Evolutionary conservation across 371 early-diverging fungal species (phyloP).

Genomic region (Dentiscutata heterogama): DNA sequence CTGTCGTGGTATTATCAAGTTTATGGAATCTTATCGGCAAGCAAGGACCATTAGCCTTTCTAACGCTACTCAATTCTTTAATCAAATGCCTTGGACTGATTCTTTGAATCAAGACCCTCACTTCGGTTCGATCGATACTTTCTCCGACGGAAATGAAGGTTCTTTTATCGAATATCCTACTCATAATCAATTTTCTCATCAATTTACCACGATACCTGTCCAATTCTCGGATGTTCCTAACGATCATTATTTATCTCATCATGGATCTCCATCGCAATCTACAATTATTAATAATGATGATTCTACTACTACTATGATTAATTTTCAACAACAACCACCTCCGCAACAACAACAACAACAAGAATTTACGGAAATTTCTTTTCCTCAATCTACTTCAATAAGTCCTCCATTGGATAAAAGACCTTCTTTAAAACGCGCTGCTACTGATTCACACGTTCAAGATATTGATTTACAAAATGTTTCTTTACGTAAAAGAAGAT

Average conservation of each 20-base stretch:
- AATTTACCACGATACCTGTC: constrained; percentile 15
- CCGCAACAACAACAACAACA: background rate
- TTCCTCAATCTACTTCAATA: background rate
- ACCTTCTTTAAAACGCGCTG: constrained; percentile 11
- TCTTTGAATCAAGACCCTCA: background rate
- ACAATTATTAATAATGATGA: background rate
- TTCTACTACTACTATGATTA: background rate
- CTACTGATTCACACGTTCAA: constrained; percentile 1
- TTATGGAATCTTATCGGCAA: constrained; percentile 12
- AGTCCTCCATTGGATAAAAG: background rate
- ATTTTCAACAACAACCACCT: background rate
- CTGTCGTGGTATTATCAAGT: constrained; percentile 28
- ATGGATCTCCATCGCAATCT: background rate
- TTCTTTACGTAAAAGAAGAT: constrained; percentile 22
- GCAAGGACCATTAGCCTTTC: constrained; percentile 8
- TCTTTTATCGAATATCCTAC: constrained; percentile 8
- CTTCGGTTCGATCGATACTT: constrained; percentile 1
- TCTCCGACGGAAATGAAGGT: background rate
- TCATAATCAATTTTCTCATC: background rate
- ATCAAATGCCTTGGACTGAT: constrained; percentile 35
- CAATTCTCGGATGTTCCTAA: constrained; percentile 1
- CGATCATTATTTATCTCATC: constrained; percentile 1
- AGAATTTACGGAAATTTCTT: background rate
- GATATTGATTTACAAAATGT: background rate
- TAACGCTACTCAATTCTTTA: constrained; percentile 14